Base-by-base conservation (phyloP, 441 rosid species). In the Capsella rubella region DNA sequence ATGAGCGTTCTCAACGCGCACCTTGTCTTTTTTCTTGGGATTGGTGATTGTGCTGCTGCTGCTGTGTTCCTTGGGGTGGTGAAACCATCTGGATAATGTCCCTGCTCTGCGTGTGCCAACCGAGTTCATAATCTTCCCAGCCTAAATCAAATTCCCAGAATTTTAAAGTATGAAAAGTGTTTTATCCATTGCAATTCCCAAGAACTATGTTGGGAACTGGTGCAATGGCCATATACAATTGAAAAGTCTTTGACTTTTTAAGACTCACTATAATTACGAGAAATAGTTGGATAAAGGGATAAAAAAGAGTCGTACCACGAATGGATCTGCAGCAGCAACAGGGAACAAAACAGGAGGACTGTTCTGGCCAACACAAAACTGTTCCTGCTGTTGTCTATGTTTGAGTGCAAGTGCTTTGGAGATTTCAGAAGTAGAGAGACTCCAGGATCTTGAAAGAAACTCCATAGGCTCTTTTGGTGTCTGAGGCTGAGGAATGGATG, bases 391-490 rank as follows among this genome's bases (percentile, higher is more conserved):
- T 46, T 82, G 86, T 69, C 84, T 88, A 65, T 87, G 92, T 78
- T 82, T 92, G 66, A 82, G 90, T 45, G 97, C 84, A 57, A 95
- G 89, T 76, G 96, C 97, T 85, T 92, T 92, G 40, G 97, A 86
- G 72, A 95, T 83, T 83, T 95, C 97, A n/a, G 97, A 87, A 56
- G 97, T 91, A 13, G 99, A 95, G 21, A 87, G 85, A 71, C 95
- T 92, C 96, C 99, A 95, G 0, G 99, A 90, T 86, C 99, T 92
- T 1, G 94, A 87, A 31, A 95, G 75, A 75, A 88, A 95, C 87
- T 95, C 99, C 95, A 95, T 95, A 2, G 97, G 92, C 76, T 90
- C 97, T 53, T 72, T 88, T 1, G 97, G 99, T 32, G 95, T 92
- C 67, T 89, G 86, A 32, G 97, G 97, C 45, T 89, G 87, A 65